phyloP scores from a whole-genome alignment of 2,329 filamentous ascomycete genomes.

The Magnaporthales sp. region DNA sequence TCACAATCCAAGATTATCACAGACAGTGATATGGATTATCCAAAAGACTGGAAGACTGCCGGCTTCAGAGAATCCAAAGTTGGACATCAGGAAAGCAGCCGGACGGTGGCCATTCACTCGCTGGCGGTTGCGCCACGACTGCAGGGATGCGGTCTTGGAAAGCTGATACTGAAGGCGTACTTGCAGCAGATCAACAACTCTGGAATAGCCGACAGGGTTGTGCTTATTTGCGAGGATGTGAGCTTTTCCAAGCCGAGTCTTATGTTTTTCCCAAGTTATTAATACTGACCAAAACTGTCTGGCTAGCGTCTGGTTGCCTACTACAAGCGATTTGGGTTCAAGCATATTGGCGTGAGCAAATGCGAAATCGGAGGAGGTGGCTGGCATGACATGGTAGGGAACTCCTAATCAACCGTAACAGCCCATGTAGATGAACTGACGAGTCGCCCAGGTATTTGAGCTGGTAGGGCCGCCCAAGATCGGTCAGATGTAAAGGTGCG shows the following conservation, averaged over 20 bases:
- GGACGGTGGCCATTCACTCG: conserved; percentile 74
- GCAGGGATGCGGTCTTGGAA: conserved; percentile 66
- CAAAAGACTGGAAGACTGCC: conserved; percentile 53
- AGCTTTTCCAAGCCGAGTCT: background rate
- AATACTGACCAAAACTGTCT: conserved; percentile 7
- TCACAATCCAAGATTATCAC: conserved; percentile 55
- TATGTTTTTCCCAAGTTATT: background rate
- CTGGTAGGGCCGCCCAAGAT: conserved; percentile 13
- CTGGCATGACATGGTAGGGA: conserved; percentile 70
- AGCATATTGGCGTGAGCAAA: conserved; percentile 57
- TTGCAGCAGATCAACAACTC: conserved; percentile 66
- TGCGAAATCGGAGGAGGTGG: conserved; percentile 68
- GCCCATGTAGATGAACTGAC: background rate
- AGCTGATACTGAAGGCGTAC: conserved; percentile 66
- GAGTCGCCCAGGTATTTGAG: conserved; percentile 13
- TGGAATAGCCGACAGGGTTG: conserved; percentile 61
- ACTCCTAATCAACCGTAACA: background rate
- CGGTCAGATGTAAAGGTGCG: background rate
- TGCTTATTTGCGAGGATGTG: conserved; percentile 67
- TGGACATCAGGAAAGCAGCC: conserved; percentile 65
- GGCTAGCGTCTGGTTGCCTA: conserved; percentile 57
- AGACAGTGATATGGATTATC: conserved; percentile 69
- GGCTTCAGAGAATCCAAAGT: conserved; percentile 31
- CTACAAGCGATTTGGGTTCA: conserved; percentile 71
- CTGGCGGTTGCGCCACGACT: conserved; percentile 70